Base-by-base conservation (phyloP, 768 basidiomycete genomes). In the Kwoniella botswanensis region DNA sequence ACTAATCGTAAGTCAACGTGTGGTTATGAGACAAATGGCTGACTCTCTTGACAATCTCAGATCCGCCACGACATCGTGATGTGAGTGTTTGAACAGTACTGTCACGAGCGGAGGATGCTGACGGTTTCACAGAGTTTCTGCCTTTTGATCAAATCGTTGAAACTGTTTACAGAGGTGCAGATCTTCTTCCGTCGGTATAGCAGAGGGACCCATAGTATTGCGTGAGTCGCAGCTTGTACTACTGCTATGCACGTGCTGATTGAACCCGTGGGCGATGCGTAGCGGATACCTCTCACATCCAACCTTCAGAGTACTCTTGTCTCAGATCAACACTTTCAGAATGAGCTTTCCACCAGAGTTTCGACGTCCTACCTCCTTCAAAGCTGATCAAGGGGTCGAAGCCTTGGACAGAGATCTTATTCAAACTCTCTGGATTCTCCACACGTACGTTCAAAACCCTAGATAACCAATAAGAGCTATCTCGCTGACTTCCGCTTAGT, bases 81-180 rank as follows among this genome's bases (percentile, higher is more conserved):
- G 77, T 77, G 59, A 72, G 76, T 72, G 41, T 6, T 62, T 50
- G 18, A 4, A 13, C 53, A 60, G 50, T n/a, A 2, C 4, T 43
- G 65, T 24, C 21, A 15, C 18, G 12, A 17, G 62, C 21, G 52
- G 7, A 35, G 35, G 35, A n/a, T 17, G 44, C 43, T 63, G 44
- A 63, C 24, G 52, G 54, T 18, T 5, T 44, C 12, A 42, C 22
- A 70, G 68, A 63, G 68, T 46, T 65, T 70, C 5, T 70, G 68
- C 55, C 57, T 81, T 17, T 43, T 72, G 5, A 75, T 81, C 71
- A 81, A 81, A 70, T 73, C 77, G 3, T 9, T 77, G 21, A 74
- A 74, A 56, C 52, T 81, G 15, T 73, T 44, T 42, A 65, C 71
- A 10, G 77, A 79, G 42, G 72, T 75, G 22, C 68, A 65, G n/a